Percentiles rank a stretch among this genome's conserved stretches.
These are phyloP conservation scores for Passiflora organensis DNA, from an alignment of 345 rosid species.

Conservation along the genomic window DNA sequence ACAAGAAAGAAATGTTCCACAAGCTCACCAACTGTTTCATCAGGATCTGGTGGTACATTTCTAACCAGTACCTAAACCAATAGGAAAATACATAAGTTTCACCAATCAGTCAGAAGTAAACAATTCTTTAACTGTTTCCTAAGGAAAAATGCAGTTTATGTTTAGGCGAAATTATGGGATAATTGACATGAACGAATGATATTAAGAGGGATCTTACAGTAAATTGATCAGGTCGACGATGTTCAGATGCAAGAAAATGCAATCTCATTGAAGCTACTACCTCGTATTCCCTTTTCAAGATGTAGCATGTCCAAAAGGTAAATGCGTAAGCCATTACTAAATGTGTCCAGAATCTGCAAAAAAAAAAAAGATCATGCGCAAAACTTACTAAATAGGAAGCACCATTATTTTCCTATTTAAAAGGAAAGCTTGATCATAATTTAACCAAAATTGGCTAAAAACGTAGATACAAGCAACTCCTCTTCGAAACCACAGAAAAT, in stretches of 20 bases:
- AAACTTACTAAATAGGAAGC: too few species aligned
- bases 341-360: constrained; percentile 86
- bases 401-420: not conserved
- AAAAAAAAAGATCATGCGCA: too few species aligned
- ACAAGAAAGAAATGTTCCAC: constrained; percentile 88
- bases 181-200: constrained; percentile 6
- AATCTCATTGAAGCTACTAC: constrained; percentile 70
- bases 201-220: constrained; percentile 45
- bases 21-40: constrained; percentile 77
- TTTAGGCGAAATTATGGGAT: not conserved
- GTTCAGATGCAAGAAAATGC: constrained; percentile 83
- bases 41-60: constrained; percentile 87
- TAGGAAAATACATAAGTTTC: constrained; percentile 8
- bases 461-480: too few species aligned
- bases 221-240: constrained; percentile 75
- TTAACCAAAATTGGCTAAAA: not conserved
- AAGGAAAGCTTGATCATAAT: not conserved
- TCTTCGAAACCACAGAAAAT: not conserved
- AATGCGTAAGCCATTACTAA: constrained; percentile 78
- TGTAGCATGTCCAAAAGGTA: constrained; percentile 90
- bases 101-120: constrained; percentile 7
- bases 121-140: not conserved
- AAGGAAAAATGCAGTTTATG: too few species aligned
- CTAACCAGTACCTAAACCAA: constrained; percentile 67
- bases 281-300: constrained; percentile 67